These are phyloP conservation scores for Trichophyton equinum DNA, from an alignment of 2,329 filamentous ascomycete genomes.

Conservation along the genomic window DNA sequence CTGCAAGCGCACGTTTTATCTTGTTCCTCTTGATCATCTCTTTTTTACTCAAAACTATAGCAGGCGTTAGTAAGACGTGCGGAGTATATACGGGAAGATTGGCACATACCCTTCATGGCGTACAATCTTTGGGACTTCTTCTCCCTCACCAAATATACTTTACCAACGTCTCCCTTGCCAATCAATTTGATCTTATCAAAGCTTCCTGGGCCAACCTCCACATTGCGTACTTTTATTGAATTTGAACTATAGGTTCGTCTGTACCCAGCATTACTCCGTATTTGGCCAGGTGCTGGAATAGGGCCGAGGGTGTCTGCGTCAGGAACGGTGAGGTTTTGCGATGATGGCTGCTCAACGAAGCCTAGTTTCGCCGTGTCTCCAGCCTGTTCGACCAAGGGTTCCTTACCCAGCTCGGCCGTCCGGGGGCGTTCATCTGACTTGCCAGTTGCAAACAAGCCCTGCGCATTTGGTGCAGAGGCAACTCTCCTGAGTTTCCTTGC, in stretches of 20 bases:
- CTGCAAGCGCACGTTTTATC: slow-evolving; percentile 93
- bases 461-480: slow-evolving; percentile 91
- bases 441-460: slow-evolving; percentile 65
- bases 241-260: slow-evolving; percentile 96
- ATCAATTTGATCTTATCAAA: slow-evolving; percentile 99
- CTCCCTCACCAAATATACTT: slow-evolving; percentile 92
- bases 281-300: slow-evolving; percentile 53
- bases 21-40: slow-evolving; percentile 99
- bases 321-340: slow-evolving; percentile 23
- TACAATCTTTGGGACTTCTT: slow-evolving; percentile 95
- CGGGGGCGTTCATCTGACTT: slow-evolving; percentile 57
- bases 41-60: slow-evolving; percentile 88
- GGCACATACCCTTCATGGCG: slow-evolving; percentile 81
- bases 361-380: slow-evolving; percentile 41
- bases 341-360: slow-evolving; percentile 37
- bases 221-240: slow-evolving; percentile 95
- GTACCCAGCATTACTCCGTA: slow-evolving; percentile 59
- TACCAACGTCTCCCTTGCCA: slow-evolving; percentile 95
- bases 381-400: slow-evolving; percentile 53
- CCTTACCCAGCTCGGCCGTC: slow-evolving; percentile 77
- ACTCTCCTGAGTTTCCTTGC: slow-evolving; percentile 86
- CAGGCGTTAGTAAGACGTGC: background rate
- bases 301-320: slow-evolving; percentile 42
- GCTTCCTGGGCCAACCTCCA: slow-evolving; percentile 86
- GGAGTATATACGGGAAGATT: background rate